A percentile compares a stretch with the other conserved stretches of the same genome.
Conservation (phyloP, 345 rosid genomes). For the Arabis hirsuta region DNA sequence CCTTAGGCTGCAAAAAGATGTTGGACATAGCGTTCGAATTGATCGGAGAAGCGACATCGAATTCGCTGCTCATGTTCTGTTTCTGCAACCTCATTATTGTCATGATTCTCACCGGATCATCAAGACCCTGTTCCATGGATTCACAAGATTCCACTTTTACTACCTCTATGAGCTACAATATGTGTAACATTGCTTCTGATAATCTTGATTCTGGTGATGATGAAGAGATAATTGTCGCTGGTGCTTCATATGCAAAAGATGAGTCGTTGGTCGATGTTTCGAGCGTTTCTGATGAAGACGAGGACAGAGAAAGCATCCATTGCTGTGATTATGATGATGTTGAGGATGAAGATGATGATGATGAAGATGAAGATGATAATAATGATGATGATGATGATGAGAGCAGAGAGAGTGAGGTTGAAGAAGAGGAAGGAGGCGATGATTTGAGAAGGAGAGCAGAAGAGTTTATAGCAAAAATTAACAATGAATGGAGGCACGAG, state of each 20-base stretch:
- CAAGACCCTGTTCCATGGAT: constrained; percentile 18
- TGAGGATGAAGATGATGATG: not conserved
- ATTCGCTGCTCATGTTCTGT: constrained; percentile 47
- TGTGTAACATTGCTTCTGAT: constrained; percentile 9
- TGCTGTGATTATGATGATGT: constrained; percentile 7
- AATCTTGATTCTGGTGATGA: constrained; percentile 8
- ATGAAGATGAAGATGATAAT: not conserved
- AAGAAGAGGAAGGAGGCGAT: constrained; percentile 44
- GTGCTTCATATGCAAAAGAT: constrained; percentile 26
- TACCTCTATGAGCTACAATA: not conserved
- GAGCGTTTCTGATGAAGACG: constrained; percentile 13
- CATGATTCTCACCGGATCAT: constrained; percentile 37
- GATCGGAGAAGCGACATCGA: constrained; percentile 40
- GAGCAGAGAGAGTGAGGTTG: not conserved
- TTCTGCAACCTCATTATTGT: constrained; percentile 43
- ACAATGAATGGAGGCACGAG: constrained; percentile 66
- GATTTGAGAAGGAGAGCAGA: constrained; percentile 65
- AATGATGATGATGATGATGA: constrained; percentile 14
- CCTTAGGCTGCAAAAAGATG: constrained; percentile 22
- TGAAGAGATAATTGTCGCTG: not conserved
- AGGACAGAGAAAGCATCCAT: constrained; percentile 13
- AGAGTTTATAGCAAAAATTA: constrained; percentile 62
- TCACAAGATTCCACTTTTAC: constrained; percentile 14
- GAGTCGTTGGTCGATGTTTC: constrained; percentile 6
- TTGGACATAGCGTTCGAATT: constrained; percentile 36